phyloP scores from a whole-genome alignment of 306 rosid genomes.

The Cucurbita moschata region DNA sequence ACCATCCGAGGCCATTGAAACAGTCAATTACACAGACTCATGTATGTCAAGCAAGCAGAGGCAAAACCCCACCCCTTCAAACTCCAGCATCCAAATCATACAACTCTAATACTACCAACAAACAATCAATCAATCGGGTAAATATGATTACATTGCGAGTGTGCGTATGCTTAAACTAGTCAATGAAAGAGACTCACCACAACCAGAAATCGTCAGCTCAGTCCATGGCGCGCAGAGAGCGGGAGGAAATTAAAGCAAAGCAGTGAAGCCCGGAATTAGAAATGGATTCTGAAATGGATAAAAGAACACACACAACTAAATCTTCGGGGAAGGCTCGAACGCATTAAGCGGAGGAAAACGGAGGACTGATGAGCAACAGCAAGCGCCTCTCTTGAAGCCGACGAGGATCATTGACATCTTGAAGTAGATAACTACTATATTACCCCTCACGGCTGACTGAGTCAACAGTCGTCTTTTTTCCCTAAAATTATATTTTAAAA shows the following conservation, averaged over 20 bases:
- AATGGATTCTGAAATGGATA: background rate
- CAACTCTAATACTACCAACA: background rate
- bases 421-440: background rate
- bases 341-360: background rate
- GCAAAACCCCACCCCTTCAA: background rate
- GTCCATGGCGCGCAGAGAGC: background rate
- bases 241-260: background rate
- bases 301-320: background rate
- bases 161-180: background rate
- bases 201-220: background rate
- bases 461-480: background rate
- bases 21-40: background rate
- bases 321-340: background rate
- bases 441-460: background rate
- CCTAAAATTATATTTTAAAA: too few relatives aligned
- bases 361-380: background rate
- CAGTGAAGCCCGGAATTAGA: background rate
- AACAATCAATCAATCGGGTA: background rate
- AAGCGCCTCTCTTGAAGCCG: constrained; percentile 1
- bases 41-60: background rate
- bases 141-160: background rate
- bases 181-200: constrained; percentile 1
- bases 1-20: background rate
- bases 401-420: background rate
- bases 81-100: background rate